Percentiles rank a stretch among this genome's conserved stretches.
phyloP scores from a whole-genome alignment of 805 yeast species.

The Candida nemodendra region DNA sequence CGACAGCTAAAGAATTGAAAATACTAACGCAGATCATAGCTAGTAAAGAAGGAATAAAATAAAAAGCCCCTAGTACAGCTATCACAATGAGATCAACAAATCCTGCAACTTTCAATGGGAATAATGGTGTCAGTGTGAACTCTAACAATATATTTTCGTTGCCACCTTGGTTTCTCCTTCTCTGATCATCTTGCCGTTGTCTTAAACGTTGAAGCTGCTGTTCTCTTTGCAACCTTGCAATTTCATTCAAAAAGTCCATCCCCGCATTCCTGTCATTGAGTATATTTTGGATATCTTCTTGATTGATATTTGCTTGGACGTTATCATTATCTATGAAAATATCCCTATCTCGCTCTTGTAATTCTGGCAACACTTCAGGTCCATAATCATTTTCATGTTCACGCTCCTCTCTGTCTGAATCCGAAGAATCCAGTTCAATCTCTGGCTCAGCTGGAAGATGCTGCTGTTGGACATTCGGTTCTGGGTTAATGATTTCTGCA shows the following conservation, averaged over 20 bases:
- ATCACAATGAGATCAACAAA: conserved; percentile 22
- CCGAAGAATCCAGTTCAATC: not conserved
- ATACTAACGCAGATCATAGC: conserved; percentile 23
- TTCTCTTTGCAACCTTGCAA: conserved; percentile 12
- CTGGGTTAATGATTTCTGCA: not conserved
- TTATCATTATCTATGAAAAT: not conserved
- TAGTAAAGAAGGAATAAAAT: conserved; percentile 24
- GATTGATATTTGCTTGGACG: not conserved
- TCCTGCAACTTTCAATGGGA: conserved; percentile 20
- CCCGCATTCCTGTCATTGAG: conserved; percentile 6
- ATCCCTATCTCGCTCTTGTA: no score
- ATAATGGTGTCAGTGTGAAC: conserved; percentile 12
- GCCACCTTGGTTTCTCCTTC: conserved; percentile 8
- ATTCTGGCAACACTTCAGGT: not conserved
- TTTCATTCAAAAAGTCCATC: conserved; percentile 8
- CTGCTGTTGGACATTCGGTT: conserved; percentile 3
- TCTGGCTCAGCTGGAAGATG: not conserved
- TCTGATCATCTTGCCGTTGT: conserved; percentile 9
- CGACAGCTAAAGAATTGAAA: conserved; percentile 8
- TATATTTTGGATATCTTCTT: conserved; percentile 8
- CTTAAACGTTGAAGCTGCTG: conserved; percentile 8
- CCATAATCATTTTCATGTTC: not conserved
- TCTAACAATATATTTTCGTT: conserved; percentile 15
- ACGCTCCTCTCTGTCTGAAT: not conserved
- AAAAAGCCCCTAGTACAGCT: conserved; percentile 22